phyloP scores from a whole-genome alignment of 768 basidiomycete genomes.

The Hirschioporus abietinus region DNA sequence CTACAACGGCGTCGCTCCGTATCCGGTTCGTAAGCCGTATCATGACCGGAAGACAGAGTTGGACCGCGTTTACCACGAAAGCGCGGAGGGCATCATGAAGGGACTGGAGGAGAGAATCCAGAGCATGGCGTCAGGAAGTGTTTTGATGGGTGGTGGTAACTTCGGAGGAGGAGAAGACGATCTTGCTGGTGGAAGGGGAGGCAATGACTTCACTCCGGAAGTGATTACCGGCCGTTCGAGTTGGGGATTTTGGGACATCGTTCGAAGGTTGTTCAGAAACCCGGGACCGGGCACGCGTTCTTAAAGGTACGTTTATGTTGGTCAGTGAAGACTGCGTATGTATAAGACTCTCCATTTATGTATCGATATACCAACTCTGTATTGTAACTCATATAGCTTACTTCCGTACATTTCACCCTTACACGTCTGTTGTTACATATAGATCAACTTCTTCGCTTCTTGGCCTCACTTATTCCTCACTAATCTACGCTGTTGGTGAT shows the following conservation, averaged over 20 bases:
- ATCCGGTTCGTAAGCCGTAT: slow-evolving; percentile 63
- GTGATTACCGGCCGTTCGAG: background rate
- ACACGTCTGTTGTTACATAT: background rate
- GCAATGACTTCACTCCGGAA: background rate
- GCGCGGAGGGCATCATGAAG: slow-evolving; percentile 45
- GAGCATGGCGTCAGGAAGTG: background rate
- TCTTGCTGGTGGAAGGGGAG: background rate
- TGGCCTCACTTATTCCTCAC: background rate
- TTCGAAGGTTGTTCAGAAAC: background rate
- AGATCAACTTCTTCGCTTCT: background rate
- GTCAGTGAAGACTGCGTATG: too few relatives aligned
- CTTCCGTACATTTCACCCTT: background rate
- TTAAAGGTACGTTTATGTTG: background rate
- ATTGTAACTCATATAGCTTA: background rate
- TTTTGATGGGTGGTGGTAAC: background rate
- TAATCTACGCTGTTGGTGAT: background rate
- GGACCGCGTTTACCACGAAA: slow-evolving; percentile 43
- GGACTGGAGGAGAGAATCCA: slow-evolving; percentile 29
- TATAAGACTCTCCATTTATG: too few relatives aligned
- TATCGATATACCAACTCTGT: background rate
- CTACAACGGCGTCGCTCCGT: slow-evolving; percentile 78
- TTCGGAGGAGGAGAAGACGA: background rate
- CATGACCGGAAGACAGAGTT: slow-evolving; percentile 56
- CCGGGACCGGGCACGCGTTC: background rate
- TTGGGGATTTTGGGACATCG: background rate